A percentile compares a stretch with the other conserved stretches of the same genome.
These are phyloP conservation scores for Ogataea naganishii DNA, from an alignment of 805 yeast genomes.

Conservation along the genomic window DNA sequence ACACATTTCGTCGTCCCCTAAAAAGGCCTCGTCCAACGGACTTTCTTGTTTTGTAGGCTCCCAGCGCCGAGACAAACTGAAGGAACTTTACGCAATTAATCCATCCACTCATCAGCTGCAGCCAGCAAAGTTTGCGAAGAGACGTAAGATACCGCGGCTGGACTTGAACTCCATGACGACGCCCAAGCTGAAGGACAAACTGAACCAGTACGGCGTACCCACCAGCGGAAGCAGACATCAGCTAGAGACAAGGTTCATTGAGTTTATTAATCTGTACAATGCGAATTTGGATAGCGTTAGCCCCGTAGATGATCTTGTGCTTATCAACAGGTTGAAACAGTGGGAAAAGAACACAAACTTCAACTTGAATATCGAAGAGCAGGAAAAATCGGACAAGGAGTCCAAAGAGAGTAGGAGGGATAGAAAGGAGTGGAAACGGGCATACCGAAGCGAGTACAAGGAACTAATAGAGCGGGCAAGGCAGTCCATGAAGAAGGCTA, in stretches of 20 bases:
- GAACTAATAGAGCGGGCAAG: conserved; percentile 19
- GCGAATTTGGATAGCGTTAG: conserved; percentile 67
- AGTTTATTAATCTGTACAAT: conserved; percentile 70
- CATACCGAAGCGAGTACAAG: conserved; percentile 14
- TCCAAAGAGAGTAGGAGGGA: conserved; percentile 25
- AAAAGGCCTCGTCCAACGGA: neutral
- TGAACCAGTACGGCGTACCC: conserved; percentile 46
- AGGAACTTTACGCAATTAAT: too few relatives aligned
- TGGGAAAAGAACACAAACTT: conserved; percentile 48
- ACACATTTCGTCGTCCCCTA: too few relatives aligned
- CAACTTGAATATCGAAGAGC: conserved; percentile 10
- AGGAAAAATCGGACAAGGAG: conserved; percentile 20
- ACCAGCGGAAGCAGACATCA: conserved; percentile 54
- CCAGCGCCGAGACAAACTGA: too few relatives aligned
- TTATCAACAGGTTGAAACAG: conserved; percentile 47
- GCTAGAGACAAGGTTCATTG: conserved; percentile 64
- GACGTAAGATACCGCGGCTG: conserved; percentile 45
- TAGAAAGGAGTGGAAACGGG: conserved; percentile 13
- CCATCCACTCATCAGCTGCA: conserved; percentile 19
- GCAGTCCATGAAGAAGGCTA: conserved; percentile 7
- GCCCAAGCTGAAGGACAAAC: conserved; percentile 51
- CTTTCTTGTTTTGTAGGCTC: too few relatives aligned
- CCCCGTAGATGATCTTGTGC: conserved; percentile 49
- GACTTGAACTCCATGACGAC: conserved; percentile 55
- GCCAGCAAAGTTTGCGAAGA: conserved; percentile 9